Conservation (phyloP, 331 rosid species). For the Rosa hybrid region DNA sequence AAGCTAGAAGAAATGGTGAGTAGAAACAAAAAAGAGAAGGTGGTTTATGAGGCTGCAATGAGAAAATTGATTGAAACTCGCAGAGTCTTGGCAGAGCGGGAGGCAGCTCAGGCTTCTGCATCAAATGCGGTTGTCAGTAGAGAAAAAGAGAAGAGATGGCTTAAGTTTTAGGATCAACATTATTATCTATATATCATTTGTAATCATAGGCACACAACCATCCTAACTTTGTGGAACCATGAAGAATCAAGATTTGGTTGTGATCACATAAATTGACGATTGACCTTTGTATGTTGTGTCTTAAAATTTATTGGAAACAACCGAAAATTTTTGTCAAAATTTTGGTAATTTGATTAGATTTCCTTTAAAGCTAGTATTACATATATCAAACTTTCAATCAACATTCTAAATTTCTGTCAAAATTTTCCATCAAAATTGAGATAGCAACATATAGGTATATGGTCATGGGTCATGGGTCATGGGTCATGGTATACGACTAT, state of each 20-base stretch:
- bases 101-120: constrained; percentile 81
- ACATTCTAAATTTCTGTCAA: too few species aligned
- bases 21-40: constrained; percentile 57
- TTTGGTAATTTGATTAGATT: too few species aligned
- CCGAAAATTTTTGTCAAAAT: too few species aligned
- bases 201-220: background rate
- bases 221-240: background rate
- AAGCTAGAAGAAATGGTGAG: constrained; percentile 72
- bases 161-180: constrained; percentile 56
- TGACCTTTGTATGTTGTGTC: background rate
- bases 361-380: too few species aligned
- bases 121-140: constrained; percentile 71
- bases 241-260: constrained; percentile 1
- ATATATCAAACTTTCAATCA: too few species aligned
- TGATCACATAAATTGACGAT: background rate
- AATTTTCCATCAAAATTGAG: too few species aligned
- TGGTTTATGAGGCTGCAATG: constrained; percentile 56
- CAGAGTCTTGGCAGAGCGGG: constrained; percentile 56
- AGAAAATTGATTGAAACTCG: constrained; percentile 52
- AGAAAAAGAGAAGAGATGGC: constrained; percentile 96
- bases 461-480: too few species aligned
- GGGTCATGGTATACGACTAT: too few species aligned
- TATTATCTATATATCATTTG: constrained; percentile 8
- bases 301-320: too few species aligned
- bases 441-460: too few species aligned